A percentile compares a stretch with the other conserved stretches of the same genome.
Evolutionary conservation across 2,329 filamentous ascomycete genomes (phyloP).

Genomic region (Malbranchea cinnamomea): DNA sequence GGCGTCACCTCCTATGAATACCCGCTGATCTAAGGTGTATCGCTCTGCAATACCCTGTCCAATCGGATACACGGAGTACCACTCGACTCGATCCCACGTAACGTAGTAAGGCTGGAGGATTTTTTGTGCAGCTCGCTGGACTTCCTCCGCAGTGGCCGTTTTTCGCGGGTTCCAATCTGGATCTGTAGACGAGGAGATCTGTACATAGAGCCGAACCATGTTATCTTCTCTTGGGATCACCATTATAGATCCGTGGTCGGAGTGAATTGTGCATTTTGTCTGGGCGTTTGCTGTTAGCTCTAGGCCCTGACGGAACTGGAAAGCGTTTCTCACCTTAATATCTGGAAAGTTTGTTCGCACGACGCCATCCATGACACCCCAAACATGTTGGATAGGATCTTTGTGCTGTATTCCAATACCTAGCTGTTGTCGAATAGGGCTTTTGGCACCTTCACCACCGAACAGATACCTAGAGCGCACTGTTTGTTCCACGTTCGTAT

Average conservation of each 20-base stretch:
- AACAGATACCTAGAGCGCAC: constrained; percentile 56
- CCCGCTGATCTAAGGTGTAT: constrained; percentile 48
- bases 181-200: constrained; percentile 48
- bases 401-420: constrained; percentile 42
- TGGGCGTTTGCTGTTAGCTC: not conserved
- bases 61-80: constrained; percentile 52
- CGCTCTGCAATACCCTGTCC: constrained; percentile 50
- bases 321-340: constrained; percentile 65
- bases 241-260: constrained; percentile 63
- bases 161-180: constrained; percentile 47
- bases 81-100: constrained; percentile 49
- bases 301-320: constrained; percentile 56
- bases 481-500: constrained; percentile 21
- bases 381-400: constrained; percentile 56
- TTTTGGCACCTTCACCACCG: constrained; percentile 55
- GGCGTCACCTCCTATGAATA: constrained; percentile 51
- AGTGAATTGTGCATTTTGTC: constrained; percentile 54
- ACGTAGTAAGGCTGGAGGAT: constrained; percentile 46
- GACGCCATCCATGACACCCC: constrained; percentile 66
- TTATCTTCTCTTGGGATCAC: constrained; percentile 56
- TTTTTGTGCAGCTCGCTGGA: constrained; percentile 41
- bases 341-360: constrained; percentile 62
- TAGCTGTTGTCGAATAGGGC: constrained; percentile 46
- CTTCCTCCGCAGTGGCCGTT: constrained; percentile 43
- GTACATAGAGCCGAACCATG: constrained; percentile 36